These are phyloP conservation scores for Calvatia gigantea DNA, from an alignment of 768 basidiomycete genomes.

Conservation along the genomic window DNA sequence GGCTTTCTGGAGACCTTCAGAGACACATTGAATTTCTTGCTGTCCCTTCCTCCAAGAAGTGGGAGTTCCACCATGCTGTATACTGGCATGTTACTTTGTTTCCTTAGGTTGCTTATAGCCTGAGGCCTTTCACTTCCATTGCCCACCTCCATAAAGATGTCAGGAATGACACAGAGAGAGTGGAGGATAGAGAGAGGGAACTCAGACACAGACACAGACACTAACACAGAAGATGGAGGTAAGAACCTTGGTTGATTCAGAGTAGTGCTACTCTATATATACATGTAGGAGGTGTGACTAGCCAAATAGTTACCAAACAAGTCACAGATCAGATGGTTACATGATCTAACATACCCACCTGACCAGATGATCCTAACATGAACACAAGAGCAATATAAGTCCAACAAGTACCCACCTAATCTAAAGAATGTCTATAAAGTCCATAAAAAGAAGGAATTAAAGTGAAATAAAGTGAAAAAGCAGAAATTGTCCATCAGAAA, in stretches of 20 bases:
- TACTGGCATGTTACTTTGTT: too few species aligned
- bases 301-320: background rate
- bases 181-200: too few species aligned
- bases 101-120: too few species aligned
- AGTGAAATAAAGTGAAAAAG: background rate
- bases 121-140: too few species aligned
- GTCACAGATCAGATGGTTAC: too few species aligned
- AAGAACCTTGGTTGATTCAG: background rate
- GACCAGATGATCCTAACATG: background rate
- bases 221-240: background rate
- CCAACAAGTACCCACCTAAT: background rate
- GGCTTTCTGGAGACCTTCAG: too few species aligned
- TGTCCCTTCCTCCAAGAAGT: too few species aligned
- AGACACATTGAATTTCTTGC: too few species aligned
- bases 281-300: background rate
- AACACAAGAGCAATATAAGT: background rate
- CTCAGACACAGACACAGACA: background rate
- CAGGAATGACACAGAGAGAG: too few species aligned
- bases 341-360: background rate
- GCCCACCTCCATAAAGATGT: too few species aligned
- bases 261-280: background rate
- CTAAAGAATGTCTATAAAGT: background rate
- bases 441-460: too few species aligned
- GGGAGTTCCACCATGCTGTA: too few species aligned
- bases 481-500: background rate